Evolutionary conservation across 2,329 filamentous ascomycete species (phyloP).

Genomic region (Bipolaris gigantea): DNA sequence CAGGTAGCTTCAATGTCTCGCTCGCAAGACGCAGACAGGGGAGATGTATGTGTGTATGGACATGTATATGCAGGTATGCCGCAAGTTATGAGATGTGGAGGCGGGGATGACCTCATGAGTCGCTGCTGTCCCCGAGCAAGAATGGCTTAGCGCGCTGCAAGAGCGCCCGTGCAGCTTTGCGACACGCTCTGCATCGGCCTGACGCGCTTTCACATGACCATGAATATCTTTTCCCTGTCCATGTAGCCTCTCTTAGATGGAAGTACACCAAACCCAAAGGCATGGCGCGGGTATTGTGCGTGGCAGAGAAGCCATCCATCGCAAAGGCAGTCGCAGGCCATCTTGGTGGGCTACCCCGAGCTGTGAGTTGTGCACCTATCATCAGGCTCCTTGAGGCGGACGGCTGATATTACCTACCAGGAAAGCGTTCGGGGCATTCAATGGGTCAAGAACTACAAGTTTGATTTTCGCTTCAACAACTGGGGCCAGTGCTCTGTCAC

Average conservation of each 20-base stretch:
- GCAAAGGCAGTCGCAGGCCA: conserved; percentile 91
- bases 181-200: conserved; percentile 24
- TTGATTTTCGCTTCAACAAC: conserved; percentile 81
- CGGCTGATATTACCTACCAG: conserved; percentile 50
- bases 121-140: conserved; percentile 15
- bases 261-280: background rate
- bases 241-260: conserved; percentile 9
- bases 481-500: conserved; percentile 85
- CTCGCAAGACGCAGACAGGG: background rate
- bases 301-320: conserved; percentile 90
- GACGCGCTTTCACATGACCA: conserved; percentile 45
- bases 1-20: conserved; percentile 5
- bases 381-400: background rate
- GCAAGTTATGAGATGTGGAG: background rate
- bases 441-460: conserved; percentile 93
- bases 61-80: background rate
- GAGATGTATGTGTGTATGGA: conserved; percentile 1
- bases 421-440: conserved; percentile 66
- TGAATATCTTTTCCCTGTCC: background rate
- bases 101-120: conserved; percentile 34
- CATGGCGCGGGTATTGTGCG: conserved; percentile 66
- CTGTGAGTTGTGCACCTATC: conserved; percentile 52
- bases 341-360: conserved; percentile 76
- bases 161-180: conserved; percentile 15
- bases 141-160: conserved; percentile 11